Evolutionary conservation across 495 filamentous ascomycete genomes (phyloP).

Genomic region (Penicillium nucicola): DNA sequence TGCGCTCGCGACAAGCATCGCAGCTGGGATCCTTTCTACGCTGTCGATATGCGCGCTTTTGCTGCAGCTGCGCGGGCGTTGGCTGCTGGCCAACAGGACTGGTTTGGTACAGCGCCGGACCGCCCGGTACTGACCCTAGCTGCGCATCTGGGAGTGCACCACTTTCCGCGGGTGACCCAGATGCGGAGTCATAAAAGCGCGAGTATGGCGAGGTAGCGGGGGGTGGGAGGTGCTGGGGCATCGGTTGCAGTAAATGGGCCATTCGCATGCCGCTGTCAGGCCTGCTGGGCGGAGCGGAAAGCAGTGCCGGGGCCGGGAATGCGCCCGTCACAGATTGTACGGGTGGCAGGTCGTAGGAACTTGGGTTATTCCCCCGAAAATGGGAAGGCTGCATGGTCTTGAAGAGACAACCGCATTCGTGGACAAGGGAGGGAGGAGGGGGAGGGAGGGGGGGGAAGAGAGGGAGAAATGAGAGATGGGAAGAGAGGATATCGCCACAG

Average conservation of each 20-base stretch:
- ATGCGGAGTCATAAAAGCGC: constrained; percentile 43
- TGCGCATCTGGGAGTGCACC: constrained; percentile 32
- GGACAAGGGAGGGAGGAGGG: no score
- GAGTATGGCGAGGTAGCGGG: constrained; percentile 33
- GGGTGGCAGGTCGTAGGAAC: constrained; percentile 37
- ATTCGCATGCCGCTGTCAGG: constrained; percentile 43
- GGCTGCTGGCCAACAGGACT: constrained; percentile 42
- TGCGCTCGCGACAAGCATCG: constrained; percentile 94
- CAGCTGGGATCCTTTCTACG: constrained; percentile 95
- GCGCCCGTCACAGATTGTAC: constrained; percentile 40
- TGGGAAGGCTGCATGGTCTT: constrained; percentile 22
- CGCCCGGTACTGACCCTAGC: constrained; percentile 32
- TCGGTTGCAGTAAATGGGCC: constrained; percentile 43
- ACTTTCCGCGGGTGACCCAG: constrained; percentile 40
- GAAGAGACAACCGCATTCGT: not conserved
- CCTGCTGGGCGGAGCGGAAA: constrained; percentile 44
- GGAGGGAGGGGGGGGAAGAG: constrained; percentile 7
- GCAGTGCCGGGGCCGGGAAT: constrained; percentile 33
- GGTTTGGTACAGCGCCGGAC: constrained; percentile 43
- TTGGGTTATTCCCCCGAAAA: constrained; percentile 20
- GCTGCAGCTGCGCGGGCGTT: constrained; percentile 54
- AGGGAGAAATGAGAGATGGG: no score
- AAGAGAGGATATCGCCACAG: constrained; percentile 1
- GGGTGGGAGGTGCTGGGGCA: constrained; percentile 28
- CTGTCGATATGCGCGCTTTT: constrained; percentile 94